phyloP scores from a whole-genome alignment of 202 grass and related monocot genomes.

The Setaria viridis region DNA sequence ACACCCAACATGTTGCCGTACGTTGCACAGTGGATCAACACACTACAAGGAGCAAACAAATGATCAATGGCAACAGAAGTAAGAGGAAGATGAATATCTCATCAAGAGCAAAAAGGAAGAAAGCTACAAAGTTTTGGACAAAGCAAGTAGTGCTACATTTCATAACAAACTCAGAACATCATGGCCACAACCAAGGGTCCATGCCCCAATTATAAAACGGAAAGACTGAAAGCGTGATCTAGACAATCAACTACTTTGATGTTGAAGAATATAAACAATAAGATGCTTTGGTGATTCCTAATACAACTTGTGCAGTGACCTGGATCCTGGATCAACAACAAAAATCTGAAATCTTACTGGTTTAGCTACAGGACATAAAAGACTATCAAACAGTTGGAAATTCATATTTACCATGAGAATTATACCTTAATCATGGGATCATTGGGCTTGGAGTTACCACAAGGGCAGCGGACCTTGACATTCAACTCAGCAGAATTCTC shows the following conservation, averaged over 20 bases:
- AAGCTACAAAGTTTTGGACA: not conserved
- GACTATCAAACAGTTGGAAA: not conserved
- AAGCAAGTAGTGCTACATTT: conserved; percentile 32
- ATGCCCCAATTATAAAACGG: conserved; percentile 21
- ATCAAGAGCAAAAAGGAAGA: conserved; percentile 20
- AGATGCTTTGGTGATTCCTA: conserved; percentile 26
- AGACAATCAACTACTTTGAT: not conserved
- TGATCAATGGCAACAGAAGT: conserved; percentile 16
- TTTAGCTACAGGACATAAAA: conserved; percentile 19
- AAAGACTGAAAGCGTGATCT: conserved; percentile 3
- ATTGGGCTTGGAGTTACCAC: conserved; percentile 44
- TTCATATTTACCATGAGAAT: conserved; percentile 21
- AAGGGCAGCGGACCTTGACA: conserved; percentile 52
- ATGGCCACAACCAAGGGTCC: not conserved
- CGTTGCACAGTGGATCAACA: conserved; percentile 66
- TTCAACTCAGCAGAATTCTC: conserved; percentile 22
- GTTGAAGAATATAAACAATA: conserved; percentile 1
- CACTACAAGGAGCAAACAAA: conserved; percentile 65
- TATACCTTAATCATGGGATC: conserved; percentile 50
- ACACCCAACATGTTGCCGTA: conserved; percentile 78
- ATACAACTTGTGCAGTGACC: not conserved
- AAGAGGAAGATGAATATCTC: conserved; percentile 7
- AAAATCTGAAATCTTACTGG: not conserved
- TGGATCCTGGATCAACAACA: not conserved
- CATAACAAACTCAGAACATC: not conserved